phyloP scores from a whole-genome alignment of 305 asterid species.

The Fraxinus dipetala region DNA sequence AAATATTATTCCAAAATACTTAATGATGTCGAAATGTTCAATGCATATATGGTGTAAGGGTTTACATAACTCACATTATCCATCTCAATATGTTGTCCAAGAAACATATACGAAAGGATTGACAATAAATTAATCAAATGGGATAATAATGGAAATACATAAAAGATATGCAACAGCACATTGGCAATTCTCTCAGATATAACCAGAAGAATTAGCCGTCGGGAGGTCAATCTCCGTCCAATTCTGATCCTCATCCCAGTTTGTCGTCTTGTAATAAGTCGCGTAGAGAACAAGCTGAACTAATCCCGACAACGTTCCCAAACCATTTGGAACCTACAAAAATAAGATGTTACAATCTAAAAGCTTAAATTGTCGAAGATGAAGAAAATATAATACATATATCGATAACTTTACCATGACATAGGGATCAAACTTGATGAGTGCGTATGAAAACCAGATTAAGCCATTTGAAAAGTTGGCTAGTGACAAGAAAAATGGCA shows the following conservation, averaged over 20 bases:
- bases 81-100: background rate
- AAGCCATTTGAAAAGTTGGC: slow-evolving; percentile 59
- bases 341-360: background rate
- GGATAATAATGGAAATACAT: background rate
- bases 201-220: background rate
- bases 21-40: background rate
- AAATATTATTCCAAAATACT: no score
- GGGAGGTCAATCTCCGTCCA: slow-evolving; percentile 31
- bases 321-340: slow-evolving; percentile 56
- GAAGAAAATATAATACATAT: background rate
- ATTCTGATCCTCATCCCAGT: slow-evolving; percentile 48
- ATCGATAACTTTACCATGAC: slow-evolving; percentile 39
- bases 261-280: slow-evolving; percentile 47
- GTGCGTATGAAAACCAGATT: slow-evolving; percentile 59
- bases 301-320: slow-evolving; percentile 57
- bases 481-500: slow-evolving; percentile 66
- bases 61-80: background rate
- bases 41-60: slow-evolving; percentile 28
- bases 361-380: background rate
- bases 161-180: background rate
- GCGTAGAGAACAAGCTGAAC: slow-evolving; percentile 57
- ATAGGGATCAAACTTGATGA: slow-evolving; percentile 53
- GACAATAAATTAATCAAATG: background rate
- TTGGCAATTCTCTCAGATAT: background rate
- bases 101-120: background rate